Evolutionary conservation across 2,329 filamentous ascomycete genomes (phyloP), one percentile per base, ranked within the genome.

Genomic region (Aspergillus sp.): DNA sequence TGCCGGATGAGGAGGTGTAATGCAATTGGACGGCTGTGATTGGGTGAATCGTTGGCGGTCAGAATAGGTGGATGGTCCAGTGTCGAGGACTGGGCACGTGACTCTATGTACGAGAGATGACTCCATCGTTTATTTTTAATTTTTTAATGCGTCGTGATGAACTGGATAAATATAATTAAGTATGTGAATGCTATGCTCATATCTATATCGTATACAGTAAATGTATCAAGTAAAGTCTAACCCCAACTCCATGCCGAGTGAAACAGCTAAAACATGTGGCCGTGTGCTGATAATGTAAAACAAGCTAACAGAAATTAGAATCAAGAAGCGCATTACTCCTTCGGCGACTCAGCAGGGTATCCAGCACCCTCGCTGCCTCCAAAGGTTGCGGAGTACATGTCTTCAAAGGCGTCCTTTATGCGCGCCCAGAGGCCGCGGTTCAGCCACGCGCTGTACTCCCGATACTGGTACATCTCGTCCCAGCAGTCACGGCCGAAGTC

Each of bases 401-500:
- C 69, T 17, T 54, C 52, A 11, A 73, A 23, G 8, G 55, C 59
- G 54, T 79, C 76, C 57, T 75, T 75, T 56, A 80, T 80, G 67
- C 82, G 85, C 80, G 96, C 91, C 92, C 92, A 97, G 59, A 80
- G 83, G 54, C 87, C 91, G 55, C 92, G 87, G 81, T 97, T 97
- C 64, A 97, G 85, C 78, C 88, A 89, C 76, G 96, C 94, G 81
- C 92, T 96, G 72, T 96, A 85, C 76, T 97, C 89, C 56, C 93
- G 91, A 81, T 93, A 99, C 76, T 91, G 90, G 80, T 97, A 97
- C 88, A 99, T 97, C 80, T 99, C 95, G 43, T 89, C 90, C 94
- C 94, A 98, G 77, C 95, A 99, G 79, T 99, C 94, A 54, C 95
- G 87, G 4, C 94, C 94, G 90, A 92, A 98, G 77, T 97, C 91